A percentile compares a stretch with the other conserved stretches of the same genome.
phyloP scores from a whole-genome alignment of 2,329 filamentous ascomycete genomes.

The Orbilia blumenaviensis region DNA sequence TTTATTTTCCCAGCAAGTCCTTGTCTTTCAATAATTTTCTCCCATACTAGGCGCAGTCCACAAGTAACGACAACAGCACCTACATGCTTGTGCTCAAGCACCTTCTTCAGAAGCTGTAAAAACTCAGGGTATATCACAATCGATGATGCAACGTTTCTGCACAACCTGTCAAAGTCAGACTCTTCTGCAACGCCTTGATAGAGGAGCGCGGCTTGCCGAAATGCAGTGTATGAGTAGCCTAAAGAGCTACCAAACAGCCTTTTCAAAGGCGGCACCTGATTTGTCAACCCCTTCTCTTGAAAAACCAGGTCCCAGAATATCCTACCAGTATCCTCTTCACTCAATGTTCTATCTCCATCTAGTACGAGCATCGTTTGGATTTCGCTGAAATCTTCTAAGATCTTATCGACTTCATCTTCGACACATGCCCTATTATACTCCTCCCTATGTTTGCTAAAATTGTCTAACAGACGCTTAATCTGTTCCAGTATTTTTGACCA shows the following conservation, averaged over 20 bases:
- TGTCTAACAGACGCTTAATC: constrained; percentile 59
- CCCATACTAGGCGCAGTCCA: constrained; percentile 68
- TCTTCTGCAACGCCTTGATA: constrained; percentile 62
- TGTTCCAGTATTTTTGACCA: constrained; percentile 35
- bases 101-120: constrained; percentile 61
- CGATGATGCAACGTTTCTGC: constrained; percentile 62
- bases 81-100: constrained; percentile 60
- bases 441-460: constrained; percentile 62
- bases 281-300: background rate
- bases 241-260: constrained; percentile 64
- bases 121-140: constrained; percentile 63
- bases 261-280: constrained; percentile 60
- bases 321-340: constrained; percentile 64
- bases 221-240: constrained; percentile 67
- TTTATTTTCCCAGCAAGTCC: constrained; percentile 63
- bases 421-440: constrained; percentile 61
- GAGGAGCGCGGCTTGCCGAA: constrained; percentile 64
- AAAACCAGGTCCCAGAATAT: constrained; percentile 65
- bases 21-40: constrained; percentile 64
- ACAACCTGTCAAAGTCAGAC: constrained; percentile 63
- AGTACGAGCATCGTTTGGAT: constrained; percentile 66
- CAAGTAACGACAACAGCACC: constrained; percentile 67
- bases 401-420: constrained; percentile 59
- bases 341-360: constrained; percentile 69
- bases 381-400: constrained; percentile 55